Evolutionary conservation across 768 basidiomycete species (phyloP).

Genomic region (Leccinum arenicola): DNA sequence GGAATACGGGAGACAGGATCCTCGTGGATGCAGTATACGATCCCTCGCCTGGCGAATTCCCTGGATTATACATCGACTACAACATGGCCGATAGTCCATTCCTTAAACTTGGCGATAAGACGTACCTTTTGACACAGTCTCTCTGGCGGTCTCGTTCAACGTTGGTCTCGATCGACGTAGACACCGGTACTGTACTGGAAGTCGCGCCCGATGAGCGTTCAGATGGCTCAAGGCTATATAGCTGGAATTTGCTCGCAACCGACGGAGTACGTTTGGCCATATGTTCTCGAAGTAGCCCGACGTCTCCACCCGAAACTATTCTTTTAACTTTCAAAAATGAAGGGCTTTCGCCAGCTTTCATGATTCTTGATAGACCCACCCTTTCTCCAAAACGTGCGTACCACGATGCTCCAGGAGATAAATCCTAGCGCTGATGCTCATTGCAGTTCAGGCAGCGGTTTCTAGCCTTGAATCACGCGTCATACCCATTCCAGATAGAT

Average conservation of each 20-base stretch:
- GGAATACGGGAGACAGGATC: constrained; percentile 9
- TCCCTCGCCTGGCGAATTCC: constrained; percentile 44
- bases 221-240: constrained; percentile 32
- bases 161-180: constrained; percentile 44
- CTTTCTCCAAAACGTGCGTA: constrained; percentile 41
- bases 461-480: constrained; percentile 40
- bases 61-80: constrained; percentile 58
- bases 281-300: constrained; percentile 49
- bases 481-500: constrained; percentile 47
- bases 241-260: constrained; percentile 54
- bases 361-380: constrained; percentile 41
- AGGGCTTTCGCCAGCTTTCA: background rate
- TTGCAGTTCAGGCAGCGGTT: constrained; percentile 45
- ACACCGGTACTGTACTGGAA: constrained; percentile 40
- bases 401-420: background rate
- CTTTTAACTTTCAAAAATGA: constrained; percentile 38
- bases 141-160: constrained; percentile 54
- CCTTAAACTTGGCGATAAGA: constrained; percentile 23
- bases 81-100: constrained; percentile 45
- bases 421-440: background rate
- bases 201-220: constrained; percentile 10
- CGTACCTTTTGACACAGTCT: constrained; percentile 39
- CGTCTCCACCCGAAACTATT: constrained; percentile 46
- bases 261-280: constrained; percentile 43
- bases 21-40: constrained; percentile 45